Conservation (phyloP, 1,139 yeast species). For the Lodderomyces metapsilosis region DNA sequence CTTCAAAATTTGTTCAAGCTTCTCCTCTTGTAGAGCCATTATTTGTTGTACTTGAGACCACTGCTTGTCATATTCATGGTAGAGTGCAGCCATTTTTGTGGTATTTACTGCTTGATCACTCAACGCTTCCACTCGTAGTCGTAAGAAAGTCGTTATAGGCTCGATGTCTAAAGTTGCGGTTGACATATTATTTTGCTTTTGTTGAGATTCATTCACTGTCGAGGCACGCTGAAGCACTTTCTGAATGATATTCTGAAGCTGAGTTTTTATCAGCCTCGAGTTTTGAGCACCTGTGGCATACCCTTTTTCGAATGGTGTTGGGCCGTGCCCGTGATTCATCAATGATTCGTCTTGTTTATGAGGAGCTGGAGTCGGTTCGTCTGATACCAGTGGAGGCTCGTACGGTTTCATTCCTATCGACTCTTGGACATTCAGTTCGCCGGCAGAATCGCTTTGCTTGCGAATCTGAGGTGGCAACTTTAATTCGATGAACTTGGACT, state of each 20-base stretch:
- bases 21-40: conserved; percentile 29
- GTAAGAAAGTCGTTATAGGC: conserved; percentile 32
- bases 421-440: neutral
- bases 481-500: neutral
- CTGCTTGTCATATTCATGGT: conserved; percentile 28
- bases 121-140: conserved; percentile 30
- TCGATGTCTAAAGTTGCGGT: conserved; percentile 30
- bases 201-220: conserved; percentile 5
- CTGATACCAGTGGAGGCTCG: neutral
- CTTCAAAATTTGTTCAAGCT: conserved; percentile 20
- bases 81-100: conserved; percentile 28
- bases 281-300: conserved; percentile 33
- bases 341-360: neutral
- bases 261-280: conserved; percentile 25
- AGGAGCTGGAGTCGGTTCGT: neutral
- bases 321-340: conserved; percentile 24
- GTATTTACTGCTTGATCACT: conserved; percentile 24
- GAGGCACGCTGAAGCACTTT: neutral
- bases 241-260: conserved; percentile 10
- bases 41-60: conserved; percentile 40
- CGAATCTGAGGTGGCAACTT: neutral
- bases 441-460: neutral
- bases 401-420: conserved; percentile 1
- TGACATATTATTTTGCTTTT: conserved; percentile 28
- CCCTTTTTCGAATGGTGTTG: conserved; percentile 36